Evolutionary conservation across 768 basidiomycete species (phyloP).

Genomic region (Pisolithus tinctorius): DNA sequence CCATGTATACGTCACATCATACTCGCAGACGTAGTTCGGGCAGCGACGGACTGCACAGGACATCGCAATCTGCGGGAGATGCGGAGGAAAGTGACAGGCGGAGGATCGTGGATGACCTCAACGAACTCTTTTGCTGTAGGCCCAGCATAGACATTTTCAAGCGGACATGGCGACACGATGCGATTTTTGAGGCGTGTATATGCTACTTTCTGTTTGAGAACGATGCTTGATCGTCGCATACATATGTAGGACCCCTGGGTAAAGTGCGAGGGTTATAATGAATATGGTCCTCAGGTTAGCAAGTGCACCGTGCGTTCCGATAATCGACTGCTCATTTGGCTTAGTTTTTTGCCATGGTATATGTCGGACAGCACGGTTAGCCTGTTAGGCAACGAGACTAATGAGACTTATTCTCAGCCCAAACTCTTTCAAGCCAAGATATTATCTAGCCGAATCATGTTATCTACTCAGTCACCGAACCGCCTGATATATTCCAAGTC

Average conservation of each 20-base stretch:
- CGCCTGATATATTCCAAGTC: slow-evolving; percentile 53
- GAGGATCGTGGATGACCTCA: slow-evolving; percentile 49
- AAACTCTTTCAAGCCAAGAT: slow-evolving; percentile 48
- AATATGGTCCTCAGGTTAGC: slow-evolving; percentile 49
- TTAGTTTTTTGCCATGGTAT: slow-evolving; percentile 50
- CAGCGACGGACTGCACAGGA: slow-evolving; percentile 18
- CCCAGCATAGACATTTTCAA: slow-evolving; percentile 48
- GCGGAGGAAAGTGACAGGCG: slow-evolving; percentile 34
- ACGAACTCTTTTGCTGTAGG: slow-evolving; percentile 50
- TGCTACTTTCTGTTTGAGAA: background rate
- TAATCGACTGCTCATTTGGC: background rate
- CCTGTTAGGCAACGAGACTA: background rate
- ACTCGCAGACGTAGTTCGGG: background rate
- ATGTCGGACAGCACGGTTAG: slow-evolving; percentile 6
- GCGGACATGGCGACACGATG: slow-evolving; percentile 47
- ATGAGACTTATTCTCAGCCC: slow-evolving; percentile 30
- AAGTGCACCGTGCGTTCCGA: background rate
- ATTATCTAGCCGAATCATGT: slow-evolving; percentile 47
- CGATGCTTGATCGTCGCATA: background rate
- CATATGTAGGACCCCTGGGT: slow-evolving; percentile 40
- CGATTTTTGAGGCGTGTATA: slow-evolving; percentile 43
- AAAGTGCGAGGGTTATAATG: slow-evolving; percentile 41
- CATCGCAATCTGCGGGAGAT: background rate
- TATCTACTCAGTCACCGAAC: slow-evolving; percentile 52
- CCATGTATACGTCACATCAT: slow-evolving; percentile 24